These are phyloP conservation scores for Nasturtium officinale DNA, from an alignment of 345 rosid species.

Conservation along the genomic window DNA sequence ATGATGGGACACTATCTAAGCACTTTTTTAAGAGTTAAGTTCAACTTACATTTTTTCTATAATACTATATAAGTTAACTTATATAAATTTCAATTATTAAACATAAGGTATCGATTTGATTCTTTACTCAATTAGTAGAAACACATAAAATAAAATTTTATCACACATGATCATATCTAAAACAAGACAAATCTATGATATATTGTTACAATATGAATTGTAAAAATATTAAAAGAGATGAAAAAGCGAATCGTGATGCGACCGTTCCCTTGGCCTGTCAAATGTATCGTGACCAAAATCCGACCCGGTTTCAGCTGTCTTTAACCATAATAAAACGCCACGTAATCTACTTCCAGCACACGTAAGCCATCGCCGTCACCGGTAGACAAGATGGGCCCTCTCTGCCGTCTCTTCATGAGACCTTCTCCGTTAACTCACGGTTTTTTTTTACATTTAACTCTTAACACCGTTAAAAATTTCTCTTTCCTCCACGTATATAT, in stretches of 20 bases:
- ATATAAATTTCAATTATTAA: background rate
- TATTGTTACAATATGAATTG: background rate
- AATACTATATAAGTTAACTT: background rate
- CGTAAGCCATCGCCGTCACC: conserved; percentile 58
- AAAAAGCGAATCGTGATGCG: conserved; percentile 48
- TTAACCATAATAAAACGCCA: conserved; percentile 40
- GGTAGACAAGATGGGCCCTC: conserved; percentile 55
- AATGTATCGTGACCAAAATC: conserved; percentile 43
- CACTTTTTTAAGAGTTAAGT: background rate
- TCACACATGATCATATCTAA: conserved; percentile 30
- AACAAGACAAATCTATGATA: conserved; percentile 42
- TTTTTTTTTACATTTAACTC: background rate
- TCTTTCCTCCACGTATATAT: conserved; percentile 30
- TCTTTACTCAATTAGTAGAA: conserved; percentile 11
- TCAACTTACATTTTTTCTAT: background rate
- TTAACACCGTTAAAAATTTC: conserved; percentile 50
- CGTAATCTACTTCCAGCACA: conserved; percentile 47
- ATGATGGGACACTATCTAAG: conserved; percentile 37
- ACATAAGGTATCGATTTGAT: background rate
- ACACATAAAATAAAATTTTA: background rate
- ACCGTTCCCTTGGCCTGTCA: conserved; percentile 47
- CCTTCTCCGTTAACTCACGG: conserved; percentile 63
- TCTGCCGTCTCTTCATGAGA: conserved; percentile 53
- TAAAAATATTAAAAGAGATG: background rate
- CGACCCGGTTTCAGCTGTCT: conserved; percentile 46